A percentile compares a stretch with the other conserved stretches of the same genome.
Evolutionary conservation across 257 asterid genomes (phyloP).

Genomic region (Solanum ossicruentum): DNA sequence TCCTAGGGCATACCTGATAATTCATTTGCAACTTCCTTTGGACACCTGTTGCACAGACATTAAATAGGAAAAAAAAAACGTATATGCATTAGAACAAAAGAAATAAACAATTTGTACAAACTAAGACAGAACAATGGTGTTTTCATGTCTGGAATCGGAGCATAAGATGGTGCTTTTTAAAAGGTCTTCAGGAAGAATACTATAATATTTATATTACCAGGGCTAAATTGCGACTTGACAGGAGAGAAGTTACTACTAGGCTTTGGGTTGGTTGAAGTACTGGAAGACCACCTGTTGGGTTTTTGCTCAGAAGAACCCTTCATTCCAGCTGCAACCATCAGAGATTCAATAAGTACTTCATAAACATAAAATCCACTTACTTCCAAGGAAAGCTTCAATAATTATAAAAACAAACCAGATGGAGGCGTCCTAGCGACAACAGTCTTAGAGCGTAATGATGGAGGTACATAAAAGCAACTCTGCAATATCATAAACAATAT

Average conservation of each 20-base stretch:
- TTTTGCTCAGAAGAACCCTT: slow-evolving; percentile 28
- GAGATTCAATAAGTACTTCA: not conserved
- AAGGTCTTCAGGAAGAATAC: not conserved
- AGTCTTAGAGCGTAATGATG: slow-evolving; percentile 46
- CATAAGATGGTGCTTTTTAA: not conserved
- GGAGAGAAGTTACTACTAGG: slow-evolving; percentile 30
- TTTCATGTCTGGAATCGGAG: not conserved
- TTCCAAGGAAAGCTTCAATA: not conserved
- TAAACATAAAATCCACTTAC: not conserved
- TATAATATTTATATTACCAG: slow-evolving; percentile 26
- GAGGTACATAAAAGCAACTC: slow-evolving; percentile 51
- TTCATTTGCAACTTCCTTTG: slow-evolving; percentile 79
- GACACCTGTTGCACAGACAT: slow-evolving; percentile 24
- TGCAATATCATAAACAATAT: slow-evolving; percentile 19
- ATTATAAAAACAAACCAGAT: slow-evolving; percentile 42
- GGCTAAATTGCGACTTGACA: slow-evolving; percentile 30
- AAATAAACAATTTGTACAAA: not conserved
- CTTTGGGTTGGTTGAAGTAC: slow-evolving; percentile 33
- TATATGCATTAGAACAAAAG: not conserved
- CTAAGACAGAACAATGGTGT: not conserved
- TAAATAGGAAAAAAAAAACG: not conserved
- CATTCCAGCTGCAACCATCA: slow-evolving; percentile 36
- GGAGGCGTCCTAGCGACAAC: slow-evolving; percentile 50
- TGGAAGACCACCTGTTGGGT: slow-evolving; percentile 26
- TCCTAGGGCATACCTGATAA: slow-evolving; percentile 27